Evolutionary conservation across 495 filamentous ascomycete species (phyloP), one percentile per base, ranked within the genome.

Genomic region (Penicillium simplicissimum): DNA sequence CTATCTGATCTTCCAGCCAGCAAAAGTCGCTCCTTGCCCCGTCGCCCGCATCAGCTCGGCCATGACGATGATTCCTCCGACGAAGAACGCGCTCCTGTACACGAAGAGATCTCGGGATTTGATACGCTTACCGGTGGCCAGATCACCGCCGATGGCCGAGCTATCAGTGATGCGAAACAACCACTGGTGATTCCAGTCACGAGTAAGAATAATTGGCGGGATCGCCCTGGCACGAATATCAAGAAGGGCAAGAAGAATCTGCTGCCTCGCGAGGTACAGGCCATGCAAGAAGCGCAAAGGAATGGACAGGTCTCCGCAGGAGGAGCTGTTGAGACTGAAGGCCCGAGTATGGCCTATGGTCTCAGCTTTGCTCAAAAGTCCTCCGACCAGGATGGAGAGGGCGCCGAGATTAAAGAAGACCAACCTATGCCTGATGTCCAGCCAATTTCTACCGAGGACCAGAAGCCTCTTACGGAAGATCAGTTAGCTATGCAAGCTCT

Each of bases 401-500:
- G 59, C 17, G 23, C 35, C 8, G 10, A 5, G 21, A n/a, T 15
- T 17, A 69, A 75, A 38, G 63, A 57, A 19, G 69, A 76, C 23
- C 67, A 70, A 37, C 52, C 62, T 17, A 79, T 76, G 69, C 25
- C 61, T 31, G 74, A 79, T 40, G 69, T 60, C 33, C 67, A 72
- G 48, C 23, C 62, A 5, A 52, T 65, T 10, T 55, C 56, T 49
- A 43, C 23, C 45, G 49, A 66, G 58, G 34, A 65, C 34, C 63
- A 38, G 13, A 78, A 69, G 55, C 76, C 76, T 34, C 71, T 76
- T 21, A 87, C 85, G 23, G 84, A 87, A 40, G 94, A 97, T 57
- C 85, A 94, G 59, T 81, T 88, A 54, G 95, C 95, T 4, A 74
- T 98, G 43, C 85, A 88, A 42, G 91, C 93, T 36, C 83, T 98